Conservation (phyloP, 208 protist genomes). For the Trypanosoma melophagium region DNA sequence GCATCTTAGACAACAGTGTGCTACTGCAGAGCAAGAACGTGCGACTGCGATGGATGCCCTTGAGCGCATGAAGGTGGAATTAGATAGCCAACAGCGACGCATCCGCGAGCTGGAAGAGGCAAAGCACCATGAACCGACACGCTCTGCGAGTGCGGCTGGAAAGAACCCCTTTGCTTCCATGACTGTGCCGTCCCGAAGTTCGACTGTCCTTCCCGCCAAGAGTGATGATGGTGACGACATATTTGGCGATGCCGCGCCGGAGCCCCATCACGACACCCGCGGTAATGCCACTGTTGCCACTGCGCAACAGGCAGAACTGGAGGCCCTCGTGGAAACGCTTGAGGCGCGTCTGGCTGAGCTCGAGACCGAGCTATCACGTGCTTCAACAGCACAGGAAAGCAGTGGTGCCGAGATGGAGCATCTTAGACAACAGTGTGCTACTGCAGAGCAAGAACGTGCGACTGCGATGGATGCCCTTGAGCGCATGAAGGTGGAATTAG, state of each 20-base stretch:
- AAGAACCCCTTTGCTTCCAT: slow-evolving; percentile 10
- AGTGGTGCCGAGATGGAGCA: too few species aligned
- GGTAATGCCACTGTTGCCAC: background rate
- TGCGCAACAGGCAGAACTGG: background rate
- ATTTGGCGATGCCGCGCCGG: background rate
- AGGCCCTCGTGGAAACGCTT: background rate
- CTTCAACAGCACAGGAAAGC: too few species aligned
- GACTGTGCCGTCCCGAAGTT: background rate
- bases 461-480: too few species aligned
- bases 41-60: slow-evolving; percentile 37
- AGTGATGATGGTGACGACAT: background rate
- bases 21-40: slow-evolving; percentile 43
- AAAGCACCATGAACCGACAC: background rate
- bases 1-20: slow-evolving; percentile 41
- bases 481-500: too few species aligned
- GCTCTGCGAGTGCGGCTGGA: background rate
- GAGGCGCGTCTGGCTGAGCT: too few species aligned
- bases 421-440: too few species aligned
- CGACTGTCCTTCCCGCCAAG: too few species aligned
- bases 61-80: slow-evolving; percentile 34
- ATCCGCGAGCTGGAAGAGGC: slow-evolving; percentile 15
- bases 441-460: too few species aligned
- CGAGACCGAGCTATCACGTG: too few species aligned
- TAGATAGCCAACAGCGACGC: slow-evolving; percentile 24
- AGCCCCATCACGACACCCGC: background rate